Percentiles rank a stretch among this genome's conserved stretches.
These are phyloP conservation scores for Aspergillus hortae DNA, from an alignment of 2,329 filamentous ascomycete genomes.

Conservation along the genomic window DNA sequence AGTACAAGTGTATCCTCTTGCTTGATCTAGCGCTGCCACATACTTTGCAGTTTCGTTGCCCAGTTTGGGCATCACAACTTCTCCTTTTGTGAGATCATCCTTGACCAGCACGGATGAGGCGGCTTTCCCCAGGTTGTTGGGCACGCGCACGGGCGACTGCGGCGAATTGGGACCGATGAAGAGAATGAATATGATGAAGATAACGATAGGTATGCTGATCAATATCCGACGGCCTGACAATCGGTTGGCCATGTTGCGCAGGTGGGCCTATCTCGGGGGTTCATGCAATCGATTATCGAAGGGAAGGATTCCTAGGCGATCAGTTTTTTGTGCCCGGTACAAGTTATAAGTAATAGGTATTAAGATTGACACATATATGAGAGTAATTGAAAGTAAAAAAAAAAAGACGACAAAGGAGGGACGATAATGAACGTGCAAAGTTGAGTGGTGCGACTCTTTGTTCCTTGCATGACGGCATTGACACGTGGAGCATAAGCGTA, in stretches of 20 bases:
- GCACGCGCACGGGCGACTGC: constrained; percentile 38
- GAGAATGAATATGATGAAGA: constrained; percentile 36
- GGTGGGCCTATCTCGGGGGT: neutral
- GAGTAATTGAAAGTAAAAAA: too few relatives aligned
- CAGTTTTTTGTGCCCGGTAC: too few relatives aligned
- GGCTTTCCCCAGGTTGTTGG: constrained; percentile 37
- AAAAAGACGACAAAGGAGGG: neutral
- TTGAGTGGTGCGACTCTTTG: neutral
- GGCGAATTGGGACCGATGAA: constrained; percentile 36
- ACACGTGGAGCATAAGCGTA: neutral
- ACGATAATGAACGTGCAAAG: neutral
- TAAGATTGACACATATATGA: too few relatives aligned
- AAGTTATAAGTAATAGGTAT: too few relatives aligned
- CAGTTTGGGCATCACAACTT: constrained; percentile 45
- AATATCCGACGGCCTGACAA: constrained; percentile 27
- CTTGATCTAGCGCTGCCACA: constrained; percentile 6
- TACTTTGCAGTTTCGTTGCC: constrained; percentile 50
- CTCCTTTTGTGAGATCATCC: constrained; percentile 40
- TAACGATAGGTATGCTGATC: constrained; percentile 27
- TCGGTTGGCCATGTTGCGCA: constrained; percentile 10
- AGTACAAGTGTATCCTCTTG: neutral
- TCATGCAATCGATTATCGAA: neutral
- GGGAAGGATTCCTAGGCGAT: too few relatives aligned
- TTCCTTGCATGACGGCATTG: neutral
- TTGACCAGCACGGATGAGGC: constrained; percentile 22